Evolutionary conservation across 2,329 filamentous ascomycete genomes (phyloP), one percentile per base, ranked within the genome.

Genomic region (Chaetomium globosum): DNA sequence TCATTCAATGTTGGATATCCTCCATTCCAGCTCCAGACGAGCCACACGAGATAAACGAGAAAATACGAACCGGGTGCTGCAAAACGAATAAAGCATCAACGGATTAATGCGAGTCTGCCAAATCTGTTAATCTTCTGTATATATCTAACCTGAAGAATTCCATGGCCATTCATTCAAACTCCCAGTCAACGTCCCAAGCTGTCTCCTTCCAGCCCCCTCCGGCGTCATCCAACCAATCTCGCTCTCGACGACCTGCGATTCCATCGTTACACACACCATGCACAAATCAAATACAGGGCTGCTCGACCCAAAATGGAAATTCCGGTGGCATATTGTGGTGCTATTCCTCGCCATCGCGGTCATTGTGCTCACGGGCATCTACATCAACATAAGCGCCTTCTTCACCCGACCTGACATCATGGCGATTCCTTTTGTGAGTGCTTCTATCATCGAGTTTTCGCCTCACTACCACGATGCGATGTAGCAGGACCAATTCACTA

Each of bases 371-470:
- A 63, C 61, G 8, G 62, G 62, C 2, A 12, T 59, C 13, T 64
- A 64, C 30, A 12, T 64, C 3, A 56, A 51, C 56, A 9, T 64
- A 39, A 39, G 16, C 19, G 43, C 54, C 8, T 43, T 51, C 13
- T 21, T 60, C 23, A 55, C n/a, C 56, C 36, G 56, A n/a, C 12
- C 36, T 7, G 62, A 64, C 6, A 64, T 64, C 49, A 64, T 64
- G 62, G 30, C 10, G n/a, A 64, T 64, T 9, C 21, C 21, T n/a
- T 55, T 33, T 6, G 62, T 64, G 26, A 55, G 62, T 48, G 28
- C 5, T 26, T 26, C 26, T 26, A 26, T 26, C 26, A 26, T 26
- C 26, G 26, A 26, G 3, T 26, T 23, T 46, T 31, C 10, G 39
- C 19, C 4, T 4, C 1, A n/a, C 16, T 13, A 16, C n/a, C 2